phyloP scores from a whole-genome alignment of 2,329 filamentous ascomycete genomes.

The Apiospora koreana region DNA sequence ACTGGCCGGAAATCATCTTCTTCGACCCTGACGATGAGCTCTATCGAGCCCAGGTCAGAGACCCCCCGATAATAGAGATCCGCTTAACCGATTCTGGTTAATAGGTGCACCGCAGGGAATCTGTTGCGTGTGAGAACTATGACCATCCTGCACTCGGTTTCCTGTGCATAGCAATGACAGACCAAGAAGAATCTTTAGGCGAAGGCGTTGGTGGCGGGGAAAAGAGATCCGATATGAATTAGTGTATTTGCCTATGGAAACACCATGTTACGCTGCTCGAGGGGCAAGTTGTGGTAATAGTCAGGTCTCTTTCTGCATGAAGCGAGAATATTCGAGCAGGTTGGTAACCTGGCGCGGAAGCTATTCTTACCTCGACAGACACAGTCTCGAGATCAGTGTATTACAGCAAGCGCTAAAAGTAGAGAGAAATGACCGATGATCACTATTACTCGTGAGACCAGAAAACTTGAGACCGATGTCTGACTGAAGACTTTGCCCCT shows the following conservation, averaged over 20 bases:
- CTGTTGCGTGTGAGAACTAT: background rate
- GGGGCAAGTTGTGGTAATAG: background rate
- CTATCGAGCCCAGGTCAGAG: background rate
- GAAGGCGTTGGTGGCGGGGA: background rate
- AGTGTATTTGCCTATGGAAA: background rate
- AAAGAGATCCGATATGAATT: background rate
- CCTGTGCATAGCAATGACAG: background rate
- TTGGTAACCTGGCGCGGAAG: background rate
- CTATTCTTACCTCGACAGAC: background rate
- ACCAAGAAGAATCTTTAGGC: conserved; percentile 1
- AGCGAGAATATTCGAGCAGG: background rate
- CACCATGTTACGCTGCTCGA: background rate
- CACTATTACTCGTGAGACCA: background rate
- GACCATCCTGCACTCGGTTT: background rate
- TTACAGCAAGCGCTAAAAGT: background rate
- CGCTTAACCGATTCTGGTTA: background rate
- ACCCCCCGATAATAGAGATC: background rate
- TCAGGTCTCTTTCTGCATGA: background rate
- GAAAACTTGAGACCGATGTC: background rate
- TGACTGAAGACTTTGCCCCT: background rate
- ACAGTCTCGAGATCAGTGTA: background rate
- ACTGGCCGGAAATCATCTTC: background rate
- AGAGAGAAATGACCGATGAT: background rate
- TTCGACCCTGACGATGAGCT: background rate
- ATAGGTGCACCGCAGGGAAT: background rate